Conservation (phyloP, 2,329 filamentous ascomycete species). For the Grosmannia serpens region DNA sequence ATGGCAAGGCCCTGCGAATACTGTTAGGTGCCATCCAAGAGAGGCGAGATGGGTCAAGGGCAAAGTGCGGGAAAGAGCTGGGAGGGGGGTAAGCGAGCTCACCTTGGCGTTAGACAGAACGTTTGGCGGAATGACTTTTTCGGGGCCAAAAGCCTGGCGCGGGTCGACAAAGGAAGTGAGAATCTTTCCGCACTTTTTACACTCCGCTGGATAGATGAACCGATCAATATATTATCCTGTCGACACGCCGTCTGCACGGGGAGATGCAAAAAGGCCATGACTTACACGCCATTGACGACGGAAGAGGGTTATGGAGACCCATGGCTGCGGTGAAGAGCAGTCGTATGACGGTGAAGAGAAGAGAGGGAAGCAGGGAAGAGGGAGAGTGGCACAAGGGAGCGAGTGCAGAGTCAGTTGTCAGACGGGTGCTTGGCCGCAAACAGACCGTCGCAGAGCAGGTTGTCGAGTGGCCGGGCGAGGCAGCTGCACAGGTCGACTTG, state of each 20-base stretch:
- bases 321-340: conserved; percentile 22
- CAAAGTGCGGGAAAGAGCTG: not conserved
- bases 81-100: no score
- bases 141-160: conserved; percentile 82
- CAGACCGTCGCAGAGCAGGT: not conserved
- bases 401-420: no score
- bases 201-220: conserved; percentile 58
- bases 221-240: not conserved
- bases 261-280: conserved; percentile 13
- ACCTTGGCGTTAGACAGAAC: conserved; percentile 89
- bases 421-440: not conserved
- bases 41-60: not conserved
- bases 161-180: conserved; percentile 91
- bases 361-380: not conserved
- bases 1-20: conserved; percentile 58
- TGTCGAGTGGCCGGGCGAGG: not conserved
- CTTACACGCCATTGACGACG: conserved; percentile 58
- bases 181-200: conserved; percentile 94
- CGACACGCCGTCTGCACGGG: not conserved
- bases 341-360: not conserved
- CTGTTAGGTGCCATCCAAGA: not conserved
- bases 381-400: not conserved
- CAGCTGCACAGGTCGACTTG: not conserved
- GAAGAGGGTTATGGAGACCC: conserved; percentile 56
- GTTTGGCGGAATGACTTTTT: conserved; percentile 90